Percentiles rank a stretch among this genome's conserved stretches.
Conservation (phyloP, 2,329 filamentous ascomycete genomes). For the Metarhizium sp. region DNA sequence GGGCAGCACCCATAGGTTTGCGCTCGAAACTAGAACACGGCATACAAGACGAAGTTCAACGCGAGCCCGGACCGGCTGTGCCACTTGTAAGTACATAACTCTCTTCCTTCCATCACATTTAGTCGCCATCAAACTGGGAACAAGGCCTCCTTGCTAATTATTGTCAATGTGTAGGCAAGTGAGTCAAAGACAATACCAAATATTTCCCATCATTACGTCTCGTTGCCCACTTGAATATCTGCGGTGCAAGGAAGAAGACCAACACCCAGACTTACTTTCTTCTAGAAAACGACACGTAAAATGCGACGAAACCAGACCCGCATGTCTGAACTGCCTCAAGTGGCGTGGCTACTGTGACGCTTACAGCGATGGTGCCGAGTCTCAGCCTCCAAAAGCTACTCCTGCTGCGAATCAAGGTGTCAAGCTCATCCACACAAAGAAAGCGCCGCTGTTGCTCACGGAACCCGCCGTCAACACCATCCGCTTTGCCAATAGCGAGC, state of each 20-base stretch:
- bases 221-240: neutral
- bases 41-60: constrained; percentile 29
- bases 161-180: constrained; percentile 20
- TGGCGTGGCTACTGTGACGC: constrained; percentile 30
- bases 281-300: constrained; percentile 31
- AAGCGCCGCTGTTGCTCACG: constrained; percentile 17
- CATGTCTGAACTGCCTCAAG: constrained; percentile 31
- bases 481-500: constrained; percentile 23
- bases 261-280: neutral
- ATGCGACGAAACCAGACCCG: constrained; percentile 31
- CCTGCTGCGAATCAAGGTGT: constrained; percentile 8
- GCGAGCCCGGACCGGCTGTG: constrained; percentile 27
- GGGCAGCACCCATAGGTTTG: constrained; percentile 26
- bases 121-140: neutral
- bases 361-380: constrained; percentile 15
- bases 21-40: constrained; percentile 25
- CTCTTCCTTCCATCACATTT: neutral
- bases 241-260: neutral
- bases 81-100: constrained; percentile 23
- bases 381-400: constrained; percentile 3
- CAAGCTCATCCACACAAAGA: constrained; percentile 22
- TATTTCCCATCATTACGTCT: too few relatives aligned
- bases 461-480: constrained; percentile 25
- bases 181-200: constrained; percentile 8
- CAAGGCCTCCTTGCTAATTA: constrained; percentile 1